A percentile compares a stretch with the other conserved stretches of the same genome.
Evolutionary conservation across 257 asterid species (phyloP).

Genomic region (Lantana camara): DNA sequence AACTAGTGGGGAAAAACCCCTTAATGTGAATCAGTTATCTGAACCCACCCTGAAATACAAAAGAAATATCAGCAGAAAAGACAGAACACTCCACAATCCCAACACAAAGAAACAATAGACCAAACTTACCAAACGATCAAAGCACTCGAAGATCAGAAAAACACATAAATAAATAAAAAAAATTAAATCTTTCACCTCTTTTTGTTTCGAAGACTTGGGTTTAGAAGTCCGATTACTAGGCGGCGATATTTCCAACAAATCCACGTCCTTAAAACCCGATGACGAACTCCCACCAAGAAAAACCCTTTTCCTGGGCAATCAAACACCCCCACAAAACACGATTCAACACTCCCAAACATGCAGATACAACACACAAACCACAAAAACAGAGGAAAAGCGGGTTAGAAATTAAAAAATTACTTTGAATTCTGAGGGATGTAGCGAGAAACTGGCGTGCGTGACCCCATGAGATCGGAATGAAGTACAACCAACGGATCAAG

Average conservation of each 20-base stretch:
- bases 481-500: conserved; percentile 9
- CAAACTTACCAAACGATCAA: not conserved
- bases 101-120: not conserved
- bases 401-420: conserved; percentile 31
- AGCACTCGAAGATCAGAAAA: not conserved
- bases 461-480: conserved; percentile 57
- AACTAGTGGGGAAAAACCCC: not conserved
- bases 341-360: conserved; percentile 32
- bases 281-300: conserved; percentile 64
- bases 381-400: not conserved
- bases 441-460: conserved; percentile 61
- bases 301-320: conserved; percentile 64
- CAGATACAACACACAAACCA: conserved; percentile 8
- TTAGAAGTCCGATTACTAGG: conserved; percentile 42
- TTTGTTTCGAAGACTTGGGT: conserved; percentile 42
- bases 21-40: not conserved
- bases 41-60: not conserved
- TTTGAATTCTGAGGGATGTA: conserved; percentile 48
- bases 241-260: conserved; percentile 57
- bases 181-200: conserved; percentile 49
- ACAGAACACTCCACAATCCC: not conserved
- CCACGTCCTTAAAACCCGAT: conserved; percentile 52
- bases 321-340: conserved; percentile 11
- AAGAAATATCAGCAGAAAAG: not conserved
- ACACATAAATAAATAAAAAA: not conserved